Base-by-base conservation (phyloP, 2,329 filamentous ascomycete species). In the Aspergillus fumigatiaffinis region DNA sequence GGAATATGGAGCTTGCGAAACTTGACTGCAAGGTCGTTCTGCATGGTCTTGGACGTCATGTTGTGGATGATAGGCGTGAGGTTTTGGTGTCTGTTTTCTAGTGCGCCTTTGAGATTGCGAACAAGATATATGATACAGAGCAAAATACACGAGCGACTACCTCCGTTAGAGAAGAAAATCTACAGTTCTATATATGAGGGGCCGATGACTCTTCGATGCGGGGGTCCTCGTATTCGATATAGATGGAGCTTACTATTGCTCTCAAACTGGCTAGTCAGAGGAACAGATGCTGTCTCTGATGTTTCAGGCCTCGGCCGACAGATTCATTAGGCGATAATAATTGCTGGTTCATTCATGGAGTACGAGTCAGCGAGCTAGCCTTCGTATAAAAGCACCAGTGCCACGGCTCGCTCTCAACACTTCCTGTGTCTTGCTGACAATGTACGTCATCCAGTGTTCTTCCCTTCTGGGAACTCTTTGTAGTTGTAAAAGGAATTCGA, bases 1-100 rank as follows among this genome's bases (percentile, higher is more conserved):
- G 83, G 80, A 23, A 70, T 59, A 67, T 86, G 84, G 21, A 86
- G 79, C 65, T 70, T 51, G 63, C 71, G 57, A 71, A 81, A 60
- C 61, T 60, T 61, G 25, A 63, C 61, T 25, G 73, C 73, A 17
- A 60, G 58, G 32, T 57, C 52, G 52, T 65, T 65, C 49, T 62
- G 62, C 7, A 26, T 32, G 10, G 49, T 28, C 26, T 25, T 56
- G 48, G 28, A 29, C 12, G 51, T 17, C 53, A 53, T 56, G 28
- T 9, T 46, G 50, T 9, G 17, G 50, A 41, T 20, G 7, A 20
- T 17, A 17, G 35, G 2, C 9, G 21, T 9, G n/a, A 17, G 20
- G 8, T 8, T 23, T 6, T 51, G 29, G 20, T 10, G 3, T n/a
- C 21, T 6, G 10, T 14, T 35, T 2, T 14, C 32, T 38, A 17